Percentiles rank a stretch among this genome's conserved stretches.
These are phyloP conservation scores for Xylariaceae sp. DNA, from an alignment of 2,329 filamentous ascomycete species.

Conservation along the genomic window DNA sequence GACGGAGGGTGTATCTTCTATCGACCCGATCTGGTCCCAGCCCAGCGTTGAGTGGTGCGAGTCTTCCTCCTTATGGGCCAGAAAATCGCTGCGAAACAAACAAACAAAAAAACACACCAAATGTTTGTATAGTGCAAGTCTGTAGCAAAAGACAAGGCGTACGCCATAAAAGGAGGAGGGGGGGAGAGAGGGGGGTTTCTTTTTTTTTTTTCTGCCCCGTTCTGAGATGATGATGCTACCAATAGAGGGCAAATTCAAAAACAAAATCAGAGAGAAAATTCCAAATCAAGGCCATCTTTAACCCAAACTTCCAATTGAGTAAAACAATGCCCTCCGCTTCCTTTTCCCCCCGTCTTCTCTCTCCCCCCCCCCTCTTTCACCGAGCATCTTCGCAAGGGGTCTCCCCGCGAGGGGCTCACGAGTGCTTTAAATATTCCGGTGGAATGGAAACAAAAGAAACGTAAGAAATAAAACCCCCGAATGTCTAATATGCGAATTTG, in stretches of 20 bases:
- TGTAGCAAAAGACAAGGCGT: too few species aligned
- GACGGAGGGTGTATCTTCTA: constrained; percentile 33
- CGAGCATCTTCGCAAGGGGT: constrained; percentile 11
- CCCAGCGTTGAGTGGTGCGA: constrained; percentile 20
- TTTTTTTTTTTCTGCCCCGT: too few species aligned
- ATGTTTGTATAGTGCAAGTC: neutral
- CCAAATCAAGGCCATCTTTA: too few species aligned
- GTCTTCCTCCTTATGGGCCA: too few species aligned
- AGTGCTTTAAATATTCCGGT: constrained; percentile 12
- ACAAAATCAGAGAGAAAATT: too few species aligned
- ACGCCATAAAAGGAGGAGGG: too few species aligned
- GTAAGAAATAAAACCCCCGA: constrained; percentile 16
- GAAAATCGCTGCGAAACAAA: constrained; percentile 23
- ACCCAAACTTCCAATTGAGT: too few species aligned
- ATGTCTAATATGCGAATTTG: constrained; percentile 32
- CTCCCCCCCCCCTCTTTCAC: constrained; percentile 7
- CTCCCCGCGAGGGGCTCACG: constrained; percentile 25
- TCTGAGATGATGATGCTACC: too few species aligned
- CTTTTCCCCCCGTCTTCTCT: too few species aligned
- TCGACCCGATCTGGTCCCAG: constrained; percentile 31
- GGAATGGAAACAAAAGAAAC: constrained; percentile 26
- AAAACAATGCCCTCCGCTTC: too few species aligned
- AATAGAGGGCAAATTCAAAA: too few species aligned
- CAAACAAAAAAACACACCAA: constrained; percentile 1
- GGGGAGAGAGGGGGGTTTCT: too few species aligned